These are phyloP conservation scores for Paramarasmius palmivorus DNA, from an alignment of 1,284 basidiomycete genomes.

Conservation along the genomic window DNA sequence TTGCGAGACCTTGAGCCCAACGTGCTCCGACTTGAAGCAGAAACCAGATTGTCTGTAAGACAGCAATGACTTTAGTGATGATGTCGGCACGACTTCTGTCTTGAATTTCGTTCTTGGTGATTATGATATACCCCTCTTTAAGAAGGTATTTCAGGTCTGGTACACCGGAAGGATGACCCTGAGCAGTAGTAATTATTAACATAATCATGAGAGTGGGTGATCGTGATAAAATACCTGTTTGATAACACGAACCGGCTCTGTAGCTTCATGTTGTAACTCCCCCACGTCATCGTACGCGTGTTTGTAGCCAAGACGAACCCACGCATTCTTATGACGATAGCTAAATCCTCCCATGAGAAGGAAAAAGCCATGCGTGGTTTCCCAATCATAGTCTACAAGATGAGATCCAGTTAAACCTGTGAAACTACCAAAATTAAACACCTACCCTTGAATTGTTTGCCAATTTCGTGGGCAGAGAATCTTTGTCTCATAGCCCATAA, in stretches of 20 bases:
- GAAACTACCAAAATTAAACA: no score
- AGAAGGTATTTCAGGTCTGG: not conserved
- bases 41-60: slow-evolving; percentile 20
- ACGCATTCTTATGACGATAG: not conserved
- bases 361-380: slow-evolving; percentile 14
- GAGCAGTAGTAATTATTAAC: not conserved
- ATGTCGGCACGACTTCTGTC: slow-evolving; percentile 18
- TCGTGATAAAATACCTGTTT: not conserved
- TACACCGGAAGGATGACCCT: not conserved
- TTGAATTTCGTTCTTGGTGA: slow-evolving; percentile 15
- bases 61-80: slow-evolving; percentile 14
- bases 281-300: not conserved
- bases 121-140: not conserved
- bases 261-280: not conserved
- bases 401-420: no score
- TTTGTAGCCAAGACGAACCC: not conserved
- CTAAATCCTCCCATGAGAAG: slow-evolving; percentile 17
- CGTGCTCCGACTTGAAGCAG: slow-evolving; percentile 16
- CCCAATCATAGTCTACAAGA: slow-evolving; percentile 11
- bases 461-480: no score
- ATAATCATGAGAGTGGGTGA: not conserved
- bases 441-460: no score
- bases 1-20: slow-evolving; percentile 1
- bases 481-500: no score
- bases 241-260: no score